Percentiles rank a stretch among this genome's conserved stretches.
Conservation (phyloP, 306 rosid species). For the Malus fusca region DNA sequence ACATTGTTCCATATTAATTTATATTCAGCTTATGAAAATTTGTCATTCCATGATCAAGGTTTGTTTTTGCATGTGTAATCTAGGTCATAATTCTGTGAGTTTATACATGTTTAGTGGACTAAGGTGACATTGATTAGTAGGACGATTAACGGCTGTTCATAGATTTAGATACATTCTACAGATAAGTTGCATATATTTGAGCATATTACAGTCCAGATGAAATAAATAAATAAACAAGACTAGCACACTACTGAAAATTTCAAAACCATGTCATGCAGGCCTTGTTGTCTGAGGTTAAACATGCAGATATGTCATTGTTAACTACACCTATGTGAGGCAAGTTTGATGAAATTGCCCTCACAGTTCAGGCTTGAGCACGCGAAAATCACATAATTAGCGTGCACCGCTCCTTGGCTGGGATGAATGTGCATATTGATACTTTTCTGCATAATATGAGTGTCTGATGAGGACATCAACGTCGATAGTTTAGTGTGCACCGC, state of each 20-base stretch:
- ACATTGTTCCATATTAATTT: background rate
- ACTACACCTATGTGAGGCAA: background rate
- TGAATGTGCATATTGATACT: no score
- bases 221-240: no score
- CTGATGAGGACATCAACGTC: no score
- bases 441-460: no score
- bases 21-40: background rate
- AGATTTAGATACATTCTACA: background rate
- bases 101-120: background rate
- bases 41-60: background rate
- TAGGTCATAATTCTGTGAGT: background rate
- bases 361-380: no score
- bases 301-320: background rate
- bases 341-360: background rate
- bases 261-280: background rate
- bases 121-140: background rate
- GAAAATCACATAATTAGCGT: no score
- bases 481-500: no score
- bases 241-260: no score
- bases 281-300: no score
- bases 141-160: background rate
- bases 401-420: no score
- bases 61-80: background rate
- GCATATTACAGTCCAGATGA: no score
- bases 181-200: no score